A percentile compares a stretch with the other conserved stretches of the same genome.
Conservation (phyloP, 345 rosid species). For the Passiflora organensis region DNA sequence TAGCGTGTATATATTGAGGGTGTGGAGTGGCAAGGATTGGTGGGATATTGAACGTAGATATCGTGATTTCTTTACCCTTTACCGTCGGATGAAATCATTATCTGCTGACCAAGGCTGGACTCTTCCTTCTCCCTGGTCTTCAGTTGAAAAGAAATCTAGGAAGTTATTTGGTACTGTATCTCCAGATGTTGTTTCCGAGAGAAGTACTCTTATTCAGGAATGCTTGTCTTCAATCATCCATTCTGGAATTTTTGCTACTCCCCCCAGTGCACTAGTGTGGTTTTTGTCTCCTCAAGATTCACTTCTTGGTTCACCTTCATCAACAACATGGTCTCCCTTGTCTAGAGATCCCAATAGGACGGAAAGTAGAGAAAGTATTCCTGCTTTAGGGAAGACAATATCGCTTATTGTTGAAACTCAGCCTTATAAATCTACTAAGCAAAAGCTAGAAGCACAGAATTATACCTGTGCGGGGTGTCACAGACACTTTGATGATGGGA, state of each 20-base stretch:
- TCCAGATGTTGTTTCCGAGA: slow-evolving; percentile 73
- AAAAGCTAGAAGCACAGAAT: slow-evolving; percentile 79
- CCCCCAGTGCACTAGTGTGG: slow-evolving; percentile 61
- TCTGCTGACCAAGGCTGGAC: slow-evolving; percentile 72
- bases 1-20: slow-evolving; percentile 71
- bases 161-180: slow-evolving; percentile 82
- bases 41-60: slow-evolving; percentile 97
- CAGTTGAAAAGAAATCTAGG: slow-evolving; percentile 73
- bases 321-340: slow-evolving; percentile 30
- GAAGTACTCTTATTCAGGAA: slow-evolving; percentile 83
- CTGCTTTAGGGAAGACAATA: slow-evolving; percentile 77
- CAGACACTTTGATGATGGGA: slow-evolving; percentile 73
- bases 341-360: slow-evolving; percentile 21
- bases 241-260: slow-evolving; percentile 47
- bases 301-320: slow-evolving; percentile 41
- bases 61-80: slow-evolving; percentile 81
- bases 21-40: slow-evolving; percentile 67
- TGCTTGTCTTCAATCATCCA: slow-evolving; percentile 64
- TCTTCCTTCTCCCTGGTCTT: slow-evolving; percentile 83
- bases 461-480: slow-evolving; percentile 91
- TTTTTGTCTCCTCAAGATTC: slow-evolving; percentile 75
- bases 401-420: slow-evolving; percentile 68
- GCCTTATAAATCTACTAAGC: slow-evolving; percentile 62
- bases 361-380: slow-evolving; percentile 33
- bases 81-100: slow-evolving; percentile 69